Percentiles rank a stretch among this genome's conserved stretches.
Evolutionary conservation across 2,329 filamentous ascomycete species (phyloP).

Genomic region (Neofusicoccum laricinum): DNA sequence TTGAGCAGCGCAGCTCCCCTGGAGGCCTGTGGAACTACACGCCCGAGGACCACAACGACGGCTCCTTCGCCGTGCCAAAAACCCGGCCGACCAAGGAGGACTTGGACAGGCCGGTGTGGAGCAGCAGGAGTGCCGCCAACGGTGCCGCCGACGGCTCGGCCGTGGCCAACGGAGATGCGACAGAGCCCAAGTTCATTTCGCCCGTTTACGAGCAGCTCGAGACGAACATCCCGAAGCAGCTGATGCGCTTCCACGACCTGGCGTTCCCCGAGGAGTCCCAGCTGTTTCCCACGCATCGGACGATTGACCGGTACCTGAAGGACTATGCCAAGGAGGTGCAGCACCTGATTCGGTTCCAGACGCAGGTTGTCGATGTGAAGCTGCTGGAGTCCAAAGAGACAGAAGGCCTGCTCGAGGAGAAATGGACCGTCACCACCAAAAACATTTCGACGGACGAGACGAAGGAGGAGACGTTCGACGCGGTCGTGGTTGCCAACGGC

Average conservation of each 20-base stretch:
- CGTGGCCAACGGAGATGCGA: conserved; percentile 18
- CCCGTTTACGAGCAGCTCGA: conserved; percentile 80
- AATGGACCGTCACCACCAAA: conserved; percentile 61
- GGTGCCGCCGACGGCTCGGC: not conserved
- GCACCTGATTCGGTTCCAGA: conserved; percentile 66
- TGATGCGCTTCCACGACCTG: conserved; percentile 79
- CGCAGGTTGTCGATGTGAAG: conserved; percentile 63
- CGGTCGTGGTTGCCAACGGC: conserved; percentile 47
- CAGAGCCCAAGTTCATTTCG: conserved; percentile 66
- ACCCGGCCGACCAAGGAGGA: conserved; percentile 49
- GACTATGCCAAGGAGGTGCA: conserved; percentile 67
- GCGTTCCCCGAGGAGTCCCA: conserved; percentile 62
- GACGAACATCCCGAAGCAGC: conserved; percentile 76
- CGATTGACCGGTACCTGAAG: conserved; percentile 71
- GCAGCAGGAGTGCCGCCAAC: conserved; percentile 16
- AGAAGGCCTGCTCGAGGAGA: conserved; percentile 16
- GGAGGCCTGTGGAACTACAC: conserved; percentile 89
- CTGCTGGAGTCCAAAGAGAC: conserved; percentile 24
- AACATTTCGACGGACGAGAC: conserved; percentile 46
- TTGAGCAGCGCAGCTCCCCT: conserved; percentile 73
- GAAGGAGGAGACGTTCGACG: conserved; percentile 53
- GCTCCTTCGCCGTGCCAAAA: conserved; percentile 61
- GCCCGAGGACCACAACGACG: conserved; percentile 44
- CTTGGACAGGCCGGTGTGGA: conserved; percentile 62
- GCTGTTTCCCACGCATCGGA: conserved; percentile 70